Conservation (phyloP, 2,329 filamentous ascomycete species). For the Scytalidium lignicola region DNA sequence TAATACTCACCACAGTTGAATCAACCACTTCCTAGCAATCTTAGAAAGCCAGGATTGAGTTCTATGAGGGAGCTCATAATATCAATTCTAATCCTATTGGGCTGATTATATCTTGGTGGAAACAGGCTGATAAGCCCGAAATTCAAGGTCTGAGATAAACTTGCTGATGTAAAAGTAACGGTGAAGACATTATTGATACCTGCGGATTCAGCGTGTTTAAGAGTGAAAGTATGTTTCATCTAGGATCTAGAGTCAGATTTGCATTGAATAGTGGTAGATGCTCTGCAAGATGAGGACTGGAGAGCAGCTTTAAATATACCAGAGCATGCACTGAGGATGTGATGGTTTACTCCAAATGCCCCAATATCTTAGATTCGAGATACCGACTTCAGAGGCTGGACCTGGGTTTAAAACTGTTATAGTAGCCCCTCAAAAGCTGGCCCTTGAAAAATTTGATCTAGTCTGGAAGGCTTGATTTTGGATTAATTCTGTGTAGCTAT, state of each 20-base stretch:
- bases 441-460: conserved; percentile 2
- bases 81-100: conserved; percentile 52
- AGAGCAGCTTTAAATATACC: conserved; percentile 26
- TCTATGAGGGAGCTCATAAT: conserved; percentile 46
- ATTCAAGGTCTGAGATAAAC: conserved; percentile 31
- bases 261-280: conserved; percentile 11
- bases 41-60: conserved; percentile 50
- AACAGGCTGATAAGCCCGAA: conserved; percentile 55
- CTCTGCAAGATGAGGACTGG: conserved; percentile 11
- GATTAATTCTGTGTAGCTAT: conserved; percentile 60
- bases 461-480: conserved; percentile 66
- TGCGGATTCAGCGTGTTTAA: conserved; percentile 13
- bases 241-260: conserved; percentile 10
- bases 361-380: conserved; percentile 52
- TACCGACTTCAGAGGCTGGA: conserved; percentile 33
- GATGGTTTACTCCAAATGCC: conserved; percentile 37
- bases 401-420: too few relatives aligned
- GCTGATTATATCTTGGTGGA: conserved; percentile 51
- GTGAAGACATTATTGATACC: conserved; percentile 30
- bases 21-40: conserved; percentile 40
- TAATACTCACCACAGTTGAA: not conserved
- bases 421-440: too few relatives aligned
- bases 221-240: conserved; percentile 16
- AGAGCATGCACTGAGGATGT: conserved; percentile 15
- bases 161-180: conserved; percentile 46